These are phyloP conservation scores for Castanopsis chinensis DNA, from an alignment of 306 rosid species.

Conservation along the genomic window DNA sequence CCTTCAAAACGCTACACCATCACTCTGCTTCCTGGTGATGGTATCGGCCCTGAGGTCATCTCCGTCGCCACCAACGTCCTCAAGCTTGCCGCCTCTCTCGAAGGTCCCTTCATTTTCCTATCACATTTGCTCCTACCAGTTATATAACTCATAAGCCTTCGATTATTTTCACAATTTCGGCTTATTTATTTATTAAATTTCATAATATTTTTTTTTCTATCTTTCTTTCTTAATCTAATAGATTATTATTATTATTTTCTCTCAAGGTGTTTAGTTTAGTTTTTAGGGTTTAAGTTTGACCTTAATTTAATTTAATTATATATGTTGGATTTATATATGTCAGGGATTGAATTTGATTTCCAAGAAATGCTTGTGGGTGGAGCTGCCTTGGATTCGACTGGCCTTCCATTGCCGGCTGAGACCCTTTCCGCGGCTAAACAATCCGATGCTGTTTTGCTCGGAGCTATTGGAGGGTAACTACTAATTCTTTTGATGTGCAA, in stretches of 20 bases:
- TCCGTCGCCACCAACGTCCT: constrained; percentile 82
- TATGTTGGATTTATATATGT: neutral
- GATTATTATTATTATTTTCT: too few species aligned
- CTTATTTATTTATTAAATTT: too few species aligned
- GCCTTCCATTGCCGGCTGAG: constrained; percentile 82
- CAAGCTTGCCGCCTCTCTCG: constrained; percentile 56
- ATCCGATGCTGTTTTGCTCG: constrained; percentile 83
- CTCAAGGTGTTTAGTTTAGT: too few species aligned
- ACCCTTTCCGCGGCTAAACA: constrained; percentile 65
- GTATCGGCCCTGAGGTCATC: constrained; percentile 88
- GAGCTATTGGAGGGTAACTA: constrained; percentile 85
- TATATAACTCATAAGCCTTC: too few species aligned
- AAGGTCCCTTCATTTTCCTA: constrained; percentile 39
- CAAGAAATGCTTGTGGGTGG: constrained; percentile 82
- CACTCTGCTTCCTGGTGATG: constrained; percentile 91
- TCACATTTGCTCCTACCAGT: neutral
- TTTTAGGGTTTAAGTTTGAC: neutral
- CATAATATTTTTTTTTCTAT: too few species aligned
- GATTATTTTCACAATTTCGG: too few species aligned
- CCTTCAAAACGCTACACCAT: constrained; percentile 55
- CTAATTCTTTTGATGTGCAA: too few species aligned
- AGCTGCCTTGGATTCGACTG: constrained; percentile 81
- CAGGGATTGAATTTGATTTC: constrained; percentile 67
- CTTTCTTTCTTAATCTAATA: too few species aligned
- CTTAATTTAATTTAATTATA: too few species aligned